Conservation (phyloP, 371 early-diverging fungal genomes). For the Lichtheimia ornata region DNA sequence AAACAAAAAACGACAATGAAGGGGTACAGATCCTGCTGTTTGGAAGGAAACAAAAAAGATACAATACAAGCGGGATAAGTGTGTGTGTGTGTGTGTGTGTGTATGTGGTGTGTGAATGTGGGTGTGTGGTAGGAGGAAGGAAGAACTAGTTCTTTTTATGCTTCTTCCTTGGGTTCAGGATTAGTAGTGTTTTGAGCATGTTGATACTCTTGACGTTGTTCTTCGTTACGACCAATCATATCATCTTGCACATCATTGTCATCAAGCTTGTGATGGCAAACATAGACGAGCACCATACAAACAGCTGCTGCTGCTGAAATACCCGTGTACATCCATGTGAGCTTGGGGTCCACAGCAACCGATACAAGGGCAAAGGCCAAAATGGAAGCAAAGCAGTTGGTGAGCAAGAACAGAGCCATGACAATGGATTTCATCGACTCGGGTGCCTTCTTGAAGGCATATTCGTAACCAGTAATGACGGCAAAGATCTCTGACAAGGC, state of each 20-base stretch:
- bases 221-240: slow-evolving; percentile 21
- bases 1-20: too few species aligned
- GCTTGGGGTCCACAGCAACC: slow-evolving; percentile 68
- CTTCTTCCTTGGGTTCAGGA: too few species aligned
- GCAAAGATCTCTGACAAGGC: slow-evolving; percentile 76
- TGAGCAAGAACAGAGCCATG: slow-evolving; percentile 72
- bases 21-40: too few species aligned
- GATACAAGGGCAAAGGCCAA: slow-evolving; percentile 69
- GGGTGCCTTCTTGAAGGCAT: slow-evolving; percentile 79
- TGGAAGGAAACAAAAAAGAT: too few species aligned
- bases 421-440: slow-evolving; percentile 77
- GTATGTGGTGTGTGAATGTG: too few species aligned
- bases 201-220: slow-evolving; percentile 5
- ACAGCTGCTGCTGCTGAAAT: slow-evolving; percentile 17
- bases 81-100: too few species aligned
- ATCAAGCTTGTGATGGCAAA: slow-evolving; percentile 25
- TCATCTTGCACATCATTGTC: slow-evolving; percentile 25
- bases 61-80: too few species aligned
- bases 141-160: too few species aligned
- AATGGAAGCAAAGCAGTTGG: slow-evolving; percentile 69
- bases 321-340: slow-evolving; percentile 61
- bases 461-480: slow-evolving; percentile 77
- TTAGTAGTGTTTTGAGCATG: neutral
- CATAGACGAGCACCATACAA: slow-evolving; percentile 19
- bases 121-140: too few species aligned